Conservation (phyloP, 2,329 filamentous ascomycete species). For the Dactylellina sp. region DNA sequence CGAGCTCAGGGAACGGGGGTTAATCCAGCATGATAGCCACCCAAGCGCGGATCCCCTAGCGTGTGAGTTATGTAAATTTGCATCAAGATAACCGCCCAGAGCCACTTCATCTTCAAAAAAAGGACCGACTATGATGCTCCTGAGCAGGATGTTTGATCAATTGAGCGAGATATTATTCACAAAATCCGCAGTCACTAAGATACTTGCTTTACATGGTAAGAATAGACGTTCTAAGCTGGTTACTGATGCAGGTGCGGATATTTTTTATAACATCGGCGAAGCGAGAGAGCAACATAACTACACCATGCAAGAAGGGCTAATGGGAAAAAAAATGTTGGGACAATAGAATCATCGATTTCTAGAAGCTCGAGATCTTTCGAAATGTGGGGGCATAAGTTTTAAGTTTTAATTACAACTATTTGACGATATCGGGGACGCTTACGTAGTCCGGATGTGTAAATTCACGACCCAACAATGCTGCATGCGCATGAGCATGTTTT, state of each 20-base stretch:
- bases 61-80: constrained; percentile 34
- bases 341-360: constrained; percentile 11
- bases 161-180: constrained; percentile 29
- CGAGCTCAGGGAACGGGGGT: constrained; percentile 1
- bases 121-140: constrained; percentile 25
- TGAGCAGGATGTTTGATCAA: constrained; percentile 26
- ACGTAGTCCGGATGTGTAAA: not conserved
- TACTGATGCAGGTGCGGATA: constrained; percentile 43
- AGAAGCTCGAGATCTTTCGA: constrained; percentile 11
- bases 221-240: constrained; percentile 5
- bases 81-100: constrained; percentile 16
- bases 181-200: not conserved
- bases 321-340: constrained; percentile 1
- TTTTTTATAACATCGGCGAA: constrained; percentile 20
- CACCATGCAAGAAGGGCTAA: not conserved
- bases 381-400: constrained; percentile 8
- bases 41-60: constrained; percentile 4
- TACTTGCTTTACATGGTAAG: constrained; percentile 22
- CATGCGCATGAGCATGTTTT: constrained; percentile 15
- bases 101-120: constrained; percentile 3
- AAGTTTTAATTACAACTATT: not conserved
- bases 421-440: constrained; percentile 15
- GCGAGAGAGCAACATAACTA: constrained; percentile 9
- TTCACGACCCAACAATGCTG: constrained; percentile 3
- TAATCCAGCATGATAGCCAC: not conserved